Evolutionary conservation across 1,284 basidiomycete species (phyloP).

Genomic region (Moesziomyces aphidis): DNA sequence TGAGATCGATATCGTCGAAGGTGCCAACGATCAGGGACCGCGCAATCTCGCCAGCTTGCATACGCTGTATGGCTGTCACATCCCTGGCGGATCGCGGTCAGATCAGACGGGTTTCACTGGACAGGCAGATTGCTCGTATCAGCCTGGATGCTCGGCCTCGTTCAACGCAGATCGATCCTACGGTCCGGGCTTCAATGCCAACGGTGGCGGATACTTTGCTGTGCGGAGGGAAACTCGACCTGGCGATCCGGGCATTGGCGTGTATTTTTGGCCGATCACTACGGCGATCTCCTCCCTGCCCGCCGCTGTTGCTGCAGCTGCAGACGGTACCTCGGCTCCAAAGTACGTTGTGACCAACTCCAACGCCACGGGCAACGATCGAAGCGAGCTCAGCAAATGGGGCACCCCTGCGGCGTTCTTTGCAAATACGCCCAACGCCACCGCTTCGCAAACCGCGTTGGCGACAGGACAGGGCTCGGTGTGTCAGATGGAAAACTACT

Average conservation of each 20-base stretch:
- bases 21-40: conserved; percentile 53
- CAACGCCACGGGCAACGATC: conserved; percentile 43
- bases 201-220: conserved; percentile 58
- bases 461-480: conserved; percentile 16
- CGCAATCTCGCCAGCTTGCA: conserved; percentile 52
- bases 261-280: conserved; percentile 56
- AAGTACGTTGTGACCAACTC: conserved; percentile 34
- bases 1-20: conserved; percentile 60
- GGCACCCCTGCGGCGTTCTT: conserved; percentile 54
- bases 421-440: conserved; percentile 36
- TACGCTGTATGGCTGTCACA: conserved; percentile 40
- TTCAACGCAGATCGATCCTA: conserved; percentile 38
- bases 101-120: conserved; percentile 32
- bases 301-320: conserved; percentile 25
- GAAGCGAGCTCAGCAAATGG: conserved; percentile 37
- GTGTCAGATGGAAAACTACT: conserved; percentile 48
- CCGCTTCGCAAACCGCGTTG: conserved; percentile 7
- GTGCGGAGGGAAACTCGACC: conserved; percentile 48
- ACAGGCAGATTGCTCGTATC: conserved; percentile 47
- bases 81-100: conserved; percentile 17
- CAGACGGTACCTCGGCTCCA: conserved; percentile 39
- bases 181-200: conserved; percentile 47
- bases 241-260: conserved; percentile 46
- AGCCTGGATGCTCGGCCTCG: conserved; percentile 53
- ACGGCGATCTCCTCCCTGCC: conserved; percentile 24